Evolutionary conservation across 23 red algal species (phyloP).

Genomic region (Cyanidioschyzon merolae): DNA sequence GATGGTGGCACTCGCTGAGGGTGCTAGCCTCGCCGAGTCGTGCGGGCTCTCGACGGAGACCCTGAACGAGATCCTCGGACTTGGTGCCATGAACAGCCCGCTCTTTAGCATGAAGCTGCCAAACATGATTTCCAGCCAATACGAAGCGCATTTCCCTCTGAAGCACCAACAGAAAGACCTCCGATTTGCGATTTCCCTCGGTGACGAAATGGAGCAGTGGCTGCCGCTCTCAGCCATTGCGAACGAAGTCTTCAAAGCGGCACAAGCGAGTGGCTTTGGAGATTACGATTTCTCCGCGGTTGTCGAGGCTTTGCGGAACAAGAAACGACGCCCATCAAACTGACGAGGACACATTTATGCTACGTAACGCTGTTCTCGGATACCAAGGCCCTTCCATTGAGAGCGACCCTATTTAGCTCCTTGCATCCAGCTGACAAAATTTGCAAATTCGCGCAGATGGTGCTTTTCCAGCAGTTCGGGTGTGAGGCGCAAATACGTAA

Average conservation of each 20-base stretch:
- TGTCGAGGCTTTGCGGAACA: constrained; percentile 20
- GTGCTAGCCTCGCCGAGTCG: constrained; percentile 44
- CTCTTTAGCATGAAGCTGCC: constrained; percentile 72
- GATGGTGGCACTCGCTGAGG: constrained; percentile 62
- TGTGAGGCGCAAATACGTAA: constrained; percentile 52
- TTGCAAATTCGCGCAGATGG: constrained; percentile 16
- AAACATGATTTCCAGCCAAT: constrained; percentile 56
- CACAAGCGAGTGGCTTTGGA: constrained; percentile 2
- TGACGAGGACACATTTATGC: background rate
- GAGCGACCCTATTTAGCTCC: background rate
- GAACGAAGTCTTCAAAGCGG: constrained; percentile 42
- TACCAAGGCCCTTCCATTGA: too few relatives aligned
- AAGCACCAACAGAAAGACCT: constrained; percentile 83
- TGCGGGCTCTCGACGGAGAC: constrained; percentile 27
- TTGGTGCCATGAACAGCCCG: constrained; percentile 72
- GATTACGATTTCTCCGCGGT: constrained; percentile 28
- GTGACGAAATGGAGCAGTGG: constrained; percentile 35
- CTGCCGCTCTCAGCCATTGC: constrained; percentile 51
- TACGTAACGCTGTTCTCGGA: too few relatives aligned
- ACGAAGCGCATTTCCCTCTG: constrained; percentile 70
- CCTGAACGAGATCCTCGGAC: background rate
- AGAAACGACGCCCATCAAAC: background rate
- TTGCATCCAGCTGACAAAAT: constrained; percentile 35
- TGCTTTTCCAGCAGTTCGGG: constrained; percentile 26
- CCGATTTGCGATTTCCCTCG: constrained; percentile 60